These are phyloP conservation scores for Coix lacrymajobi DNA, from an alignment of 176 grass and related monocot genomes.

Conservation along the genomic window DNA sequence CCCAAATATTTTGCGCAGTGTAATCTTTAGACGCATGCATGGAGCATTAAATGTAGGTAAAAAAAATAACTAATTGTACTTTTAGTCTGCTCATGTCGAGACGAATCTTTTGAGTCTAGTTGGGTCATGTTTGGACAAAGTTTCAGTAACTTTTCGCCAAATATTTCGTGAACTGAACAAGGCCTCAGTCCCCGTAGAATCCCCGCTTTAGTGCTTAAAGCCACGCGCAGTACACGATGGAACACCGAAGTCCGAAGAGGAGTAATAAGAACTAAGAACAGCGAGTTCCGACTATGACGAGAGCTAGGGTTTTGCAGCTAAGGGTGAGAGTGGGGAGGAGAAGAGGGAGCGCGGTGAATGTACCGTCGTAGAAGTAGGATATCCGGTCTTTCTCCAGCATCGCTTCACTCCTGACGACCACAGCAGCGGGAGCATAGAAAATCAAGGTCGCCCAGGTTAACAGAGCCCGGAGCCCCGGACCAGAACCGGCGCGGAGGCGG, in stretches of 20 bases:
- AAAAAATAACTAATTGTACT: too few species aligned
- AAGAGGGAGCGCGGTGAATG: not conserved
- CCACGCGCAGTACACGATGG: not conserved
- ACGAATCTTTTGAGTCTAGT: too few species aligned
- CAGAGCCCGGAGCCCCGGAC: not conserved
- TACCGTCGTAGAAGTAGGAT: conserved; percentile 98
- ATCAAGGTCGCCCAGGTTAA: not conserved
- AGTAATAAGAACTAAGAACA: not conserved
- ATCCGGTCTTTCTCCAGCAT: conserved; percentile 90
- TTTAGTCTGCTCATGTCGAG: too few species aligned
- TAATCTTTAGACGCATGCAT: too few species aligned
- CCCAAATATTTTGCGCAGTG: too few species aligned
- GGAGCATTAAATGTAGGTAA: too few species aligned
- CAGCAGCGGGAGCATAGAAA: not conserved
- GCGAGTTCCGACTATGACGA: not conserved
- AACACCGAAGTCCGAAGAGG: not conserved
- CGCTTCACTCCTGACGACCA: not conserved
- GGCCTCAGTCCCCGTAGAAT: not conserved
- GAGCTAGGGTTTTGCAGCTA: not conserved
- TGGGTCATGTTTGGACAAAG: too few species aligned
- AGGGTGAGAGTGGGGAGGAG: not conserved
- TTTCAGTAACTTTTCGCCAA: too few species aligned
- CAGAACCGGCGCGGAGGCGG: not conserved
- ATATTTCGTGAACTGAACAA: too few species aligned
- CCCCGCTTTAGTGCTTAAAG: not conserved